A percentile compares a stretch with the other conserved stretches of the same genome.
Evolutionary conservation across 768 basidiomycete species (phyloP).

Genomic region (Chalciporus sphaerocephalus): DNA sequence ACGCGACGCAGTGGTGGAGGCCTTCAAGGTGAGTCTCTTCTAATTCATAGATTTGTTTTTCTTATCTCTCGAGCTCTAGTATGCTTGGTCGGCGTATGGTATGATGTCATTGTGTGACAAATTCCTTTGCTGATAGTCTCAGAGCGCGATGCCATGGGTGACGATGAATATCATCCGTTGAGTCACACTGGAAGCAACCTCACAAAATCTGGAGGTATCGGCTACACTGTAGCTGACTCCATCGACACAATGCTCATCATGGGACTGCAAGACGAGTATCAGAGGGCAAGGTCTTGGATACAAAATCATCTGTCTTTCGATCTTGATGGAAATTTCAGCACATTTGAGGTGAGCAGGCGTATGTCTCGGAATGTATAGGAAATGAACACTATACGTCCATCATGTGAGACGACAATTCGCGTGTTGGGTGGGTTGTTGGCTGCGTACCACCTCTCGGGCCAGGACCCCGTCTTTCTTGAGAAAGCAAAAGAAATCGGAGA

Average conservation of each 20-base stretch:
- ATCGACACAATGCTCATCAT: conserved; percentile 86
- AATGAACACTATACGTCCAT: conserved; percentile 4
- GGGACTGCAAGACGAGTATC: conserved; percentile 76
- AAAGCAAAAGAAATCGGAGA: conserved; percentile 81
- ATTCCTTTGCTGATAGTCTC: conserved; percentile 15
- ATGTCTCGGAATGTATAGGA: neutral
- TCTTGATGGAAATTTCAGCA: conserved; percentile 73
- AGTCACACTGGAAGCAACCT: conserved; percentile 72
- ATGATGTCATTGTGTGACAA: conserved; percentile 15
- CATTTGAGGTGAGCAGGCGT: conserved; percentile 71
- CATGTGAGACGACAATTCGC: conserved; percentile 83
- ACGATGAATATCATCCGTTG: conserved; percentile 90
- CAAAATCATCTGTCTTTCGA: conserved; percentile 66
- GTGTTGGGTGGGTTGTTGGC: conserved; percentile 87
- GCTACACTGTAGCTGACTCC: conserved; percentile 85
- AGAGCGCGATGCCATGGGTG: conserved; percentile 90
- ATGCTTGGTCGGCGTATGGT: conserved; percentile 88
- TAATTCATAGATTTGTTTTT: neutral
- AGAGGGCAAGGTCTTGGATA: conserved; percentile 76
- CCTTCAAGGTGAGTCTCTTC: conserved; percentile 62
- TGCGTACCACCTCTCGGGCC: conserved; percentile 71
- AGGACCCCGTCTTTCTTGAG: conserved; percentile 66
- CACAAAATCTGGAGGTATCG: conserved; percentile 73
- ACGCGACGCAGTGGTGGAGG: conserved; percentile 67
- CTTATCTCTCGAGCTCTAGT: conserved; percentile 40